Percentiles rank a stretch among this genome's conserved stretches.
Conservation (phyloP, 2,329 filamentous ascomycete genomes). For the Acrocalymma vagum region DNA sequence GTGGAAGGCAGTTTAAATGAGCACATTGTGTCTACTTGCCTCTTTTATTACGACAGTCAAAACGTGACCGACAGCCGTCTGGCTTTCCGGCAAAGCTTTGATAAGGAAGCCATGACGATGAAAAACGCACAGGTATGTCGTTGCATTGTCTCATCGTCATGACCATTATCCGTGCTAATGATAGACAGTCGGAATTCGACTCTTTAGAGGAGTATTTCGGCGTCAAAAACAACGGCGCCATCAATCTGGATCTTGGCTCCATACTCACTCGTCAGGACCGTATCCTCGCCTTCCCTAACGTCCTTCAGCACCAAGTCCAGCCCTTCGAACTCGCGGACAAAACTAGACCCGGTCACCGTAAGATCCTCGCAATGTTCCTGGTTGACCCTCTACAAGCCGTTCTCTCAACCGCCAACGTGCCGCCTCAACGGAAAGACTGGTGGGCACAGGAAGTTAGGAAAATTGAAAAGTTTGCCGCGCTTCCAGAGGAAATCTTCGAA, state of each 20-base stretch:
- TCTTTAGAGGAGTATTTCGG: constrained; percentile 45
- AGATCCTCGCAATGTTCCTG: constrained; percentile 65
- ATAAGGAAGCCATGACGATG: constrained; percentile 10
- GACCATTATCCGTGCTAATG: constrained; percentile 13
- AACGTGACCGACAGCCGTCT: constrained; percentile 59
- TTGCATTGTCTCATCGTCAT: constrained; percentile 41
- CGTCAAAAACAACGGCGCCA: constrained; percentile 44
- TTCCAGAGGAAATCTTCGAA: constrained; percentile 20
- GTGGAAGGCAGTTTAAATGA: constrained; percentile 62
- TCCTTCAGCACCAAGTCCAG: constrained; percentile 25
- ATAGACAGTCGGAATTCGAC: constrained; percentile 4
- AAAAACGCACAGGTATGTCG: constrained; percentile 41
- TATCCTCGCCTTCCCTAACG: constrained; percentile 64
- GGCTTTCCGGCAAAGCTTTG: constrained; percentile 12
- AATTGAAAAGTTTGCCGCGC: not conserved
- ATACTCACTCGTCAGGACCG: constrained; percentile 58
- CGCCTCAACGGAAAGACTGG: constrained; percentile 59
- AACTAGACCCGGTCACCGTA: constrained; percentile 61
- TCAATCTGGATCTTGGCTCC: constrained; percentile 54
- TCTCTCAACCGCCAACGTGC: constrained; percentile 59
- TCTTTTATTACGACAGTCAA: constrained; percentile 68
- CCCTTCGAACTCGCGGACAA: constrained; percentile 59
- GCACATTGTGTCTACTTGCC: constrained; percentile 67
- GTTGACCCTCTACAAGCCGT: constrained; percentile 63
- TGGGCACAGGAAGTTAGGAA: constrained; percentile 31